Base-by-base conservation (phyloP, 1,284 basidiomycete genomes). In the Ceratorhiza oryzae-sativae region DNA sequence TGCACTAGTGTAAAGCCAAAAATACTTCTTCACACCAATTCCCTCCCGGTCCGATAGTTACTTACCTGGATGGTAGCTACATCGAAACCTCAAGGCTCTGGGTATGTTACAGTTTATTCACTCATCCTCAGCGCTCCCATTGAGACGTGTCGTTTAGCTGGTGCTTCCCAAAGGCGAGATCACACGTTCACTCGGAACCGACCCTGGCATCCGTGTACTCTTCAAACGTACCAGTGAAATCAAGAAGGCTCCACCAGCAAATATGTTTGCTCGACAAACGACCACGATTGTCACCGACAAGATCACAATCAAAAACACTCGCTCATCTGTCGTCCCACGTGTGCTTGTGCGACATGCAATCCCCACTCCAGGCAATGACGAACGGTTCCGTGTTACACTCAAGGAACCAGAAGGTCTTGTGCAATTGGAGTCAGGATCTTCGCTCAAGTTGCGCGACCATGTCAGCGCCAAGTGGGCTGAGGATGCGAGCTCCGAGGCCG, bases 161-260 rank as follows among this genome's bases (percentile, higher is more conserved):
- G 41, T 70, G 13, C 53, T 42, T 6, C 51, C 53, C 1, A 70
- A 72, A n/a, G 71, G 70, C 27, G 36, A 53, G 8, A 70, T 89
- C 79, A 77, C 79, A 32, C 87, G 86, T 78, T 84, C 84, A 4
- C 82, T 88, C n/a, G 87, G 87, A 23, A 79, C 82, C 27, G 87
- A 88, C 77, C 75, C 83, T 1, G 81, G 83, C 1, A 80, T 84
- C 45, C 81, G 83, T 71, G 80, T 88, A 45, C 82, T 82, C 36
- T 87, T 86, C 78, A 76, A 79, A 10, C 85, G 85, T 62, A 80
- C 78, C 25, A 78, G 80, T 27, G 48, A 71, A 25, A 60, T 55
- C 27, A 27, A 55, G 25, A 42, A 70, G 23, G 18, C 25, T 18
- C 32, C 48, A 12, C 34, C 56, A 9, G 20, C 42, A 27, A 32